Base-by-base conservation (phyloP, 2,329 filamentous ascomycete species). In the Trichoderma sp. region DNA sequence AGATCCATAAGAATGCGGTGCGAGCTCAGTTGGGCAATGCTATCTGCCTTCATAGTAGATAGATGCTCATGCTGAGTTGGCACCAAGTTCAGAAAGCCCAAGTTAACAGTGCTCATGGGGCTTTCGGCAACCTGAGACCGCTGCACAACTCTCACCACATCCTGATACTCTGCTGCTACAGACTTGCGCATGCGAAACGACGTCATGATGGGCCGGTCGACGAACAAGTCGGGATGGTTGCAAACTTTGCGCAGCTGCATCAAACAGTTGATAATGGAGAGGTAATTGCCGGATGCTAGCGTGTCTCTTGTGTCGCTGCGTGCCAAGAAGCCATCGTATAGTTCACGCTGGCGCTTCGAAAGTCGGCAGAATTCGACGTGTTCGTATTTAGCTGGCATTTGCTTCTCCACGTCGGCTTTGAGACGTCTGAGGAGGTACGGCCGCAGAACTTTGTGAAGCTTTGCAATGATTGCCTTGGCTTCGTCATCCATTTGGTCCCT, bases 201-300 rank as follows among this genome's bases (percentile, higher is more conserved):
- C 0, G 94, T 99, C 80, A 97, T 95, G 74, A 99, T 98, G 1
- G 93, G 94, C 17, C 95, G 89, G 68, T 97, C 97, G 72, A 98
- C 92, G 74, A 99, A 99, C 9, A 99, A 84, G 79, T 99, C 95
- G 0, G 95, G 96, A 76, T 99, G 95, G 73, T 99, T 99, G 84
- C 95, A 99, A 61, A 99, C 96, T 78, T 98, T 97, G 58, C 95
- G 89, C 64, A 99, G 84, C 76, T 97, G 95, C 93, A 99, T 97
- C 61, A 99, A 82, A 78, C 96, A 98, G 77, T 97, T 97, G 80
- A 98, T 98, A 77, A 99, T 97, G 19, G 93, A 97, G 71, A 99
- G 88, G 77, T 97, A 97, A 74, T 98, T 99, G 32, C 95, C 95
- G 1, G 92, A 96, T 3, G 92, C 88, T 19, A 99, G 83, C 0